These are phyloP conservation scores for Mortierella sp. DNA, from an alignment of 371 early-diverging fungal genomes.

Conservation along the genomic window DNA sequence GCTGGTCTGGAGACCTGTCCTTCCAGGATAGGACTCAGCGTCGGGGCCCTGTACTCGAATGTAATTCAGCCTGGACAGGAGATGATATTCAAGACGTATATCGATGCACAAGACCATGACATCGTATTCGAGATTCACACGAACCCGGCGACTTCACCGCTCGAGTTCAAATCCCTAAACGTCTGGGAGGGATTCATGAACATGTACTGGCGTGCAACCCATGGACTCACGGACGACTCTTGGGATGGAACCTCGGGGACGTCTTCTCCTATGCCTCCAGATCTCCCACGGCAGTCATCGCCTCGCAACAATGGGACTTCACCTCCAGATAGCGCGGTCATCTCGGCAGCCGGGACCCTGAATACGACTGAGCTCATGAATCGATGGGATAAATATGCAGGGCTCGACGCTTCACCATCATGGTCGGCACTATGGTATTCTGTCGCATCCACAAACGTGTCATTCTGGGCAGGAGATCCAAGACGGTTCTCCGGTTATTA, in stretches of 20 bases:
- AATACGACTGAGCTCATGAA: conserved; percentile 24
- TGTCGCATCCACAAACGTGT: neutral
- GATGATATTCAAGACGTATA: conserved; percentile 34
- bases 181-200: conserved; percentile 56
- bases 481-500: conserved; percentile 52
- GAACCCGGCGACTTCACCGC: neutral
- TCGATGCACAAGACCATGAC: conserved; percentile 33
- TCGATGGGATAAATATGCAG: conserved; percentile 37
- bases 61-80: conserved; percentile 22
- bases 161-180: conserved; percentile 28
- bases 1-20: conserved; percentile 23
- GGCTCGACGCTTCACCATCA: conserved; percentile 31
- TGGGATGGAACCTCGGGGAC: conserved; percentile 33
- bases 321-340: conserved; percentile 5
- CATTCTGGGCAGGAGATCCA: conserved; percentile 34
- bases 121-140: conserved; percentile 32
- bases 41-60: neutral
- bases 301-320: neutral
- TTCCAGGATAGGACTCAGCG: neutral
- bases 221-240: conserved; percentile 39
- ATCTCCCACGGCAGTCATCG: neutral
- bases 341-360: conserved; percentile 22
- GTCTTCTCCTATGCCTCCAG: conserved; percentile 26
- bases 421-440: conserved; percentile 21
- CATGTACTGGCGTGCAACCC: conserved; percentile 51